phyloP scores from a whole-genome alignment of 768 basidiomycete genomes.

The Suillus variegatus region DNA sequence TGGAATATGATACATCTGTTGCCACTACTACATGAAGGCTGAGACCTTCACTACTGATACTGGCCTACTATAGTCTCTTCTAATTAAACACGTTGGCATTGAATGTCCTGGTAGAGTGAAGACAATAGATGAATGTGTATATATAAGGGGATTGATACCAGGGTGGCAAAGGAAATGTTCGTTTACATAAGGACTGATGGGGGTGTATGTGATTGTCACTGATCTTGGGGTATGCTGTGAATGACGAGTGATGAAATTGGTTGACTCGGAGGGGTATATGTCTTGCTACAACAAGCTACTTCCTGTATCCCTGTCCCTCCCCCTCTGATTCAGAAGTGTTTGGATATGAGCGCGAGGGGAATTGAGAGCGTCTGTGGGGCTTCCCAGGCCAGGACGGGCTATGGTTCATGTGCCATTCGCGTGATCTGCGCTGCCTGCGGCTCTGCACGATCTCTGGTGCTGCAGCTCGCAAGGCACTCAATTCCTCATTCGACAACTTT shows the following conservation, averaged over 20 bases:
- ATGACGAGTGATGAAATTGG: not conserved
- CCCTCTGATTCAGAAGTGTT: constrained; percentile 22
- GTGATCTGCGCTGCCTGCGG: constrained; percentile 29
- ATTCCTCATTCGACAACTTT: constrained; percentile 12
- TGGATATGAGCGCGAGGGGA: not conserved
- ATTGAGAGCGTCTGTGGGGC: constrained; percentile 4
- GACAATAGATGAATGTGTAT: not conserved
- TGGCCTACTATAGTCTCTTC: not conserved
- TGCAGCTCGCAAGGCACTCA: constrained; percentile 13
- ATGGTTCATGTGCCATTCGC: constrained; percentile 21
- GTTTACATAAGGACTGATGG: not conserved
- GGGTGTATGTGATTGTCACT: not conserved
- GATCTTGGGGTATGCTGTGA: not conserved
- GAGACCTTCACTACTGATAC: not conserved
- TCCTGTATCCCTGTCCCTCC: constrained; percentile 19
- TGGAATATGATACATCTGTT: not conserved
- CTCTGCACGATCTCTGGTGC: constrained; percentile 31
- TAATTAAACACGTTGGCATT: not conserved
- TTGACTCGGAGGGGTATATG: not conserved
- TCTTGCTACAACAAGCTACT: not conserved
- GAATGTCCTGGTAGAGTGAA: not conserved
- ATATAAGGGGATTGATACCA: not conserved
- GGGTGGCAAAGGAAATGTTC: not conserved
- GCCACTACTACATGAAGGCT: not conserved
- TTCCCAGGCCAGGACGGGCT: not conserved